Conservation (phyloP, 768 basidiomycete genomes). For the Lyophyllum shimeji region DNA sequence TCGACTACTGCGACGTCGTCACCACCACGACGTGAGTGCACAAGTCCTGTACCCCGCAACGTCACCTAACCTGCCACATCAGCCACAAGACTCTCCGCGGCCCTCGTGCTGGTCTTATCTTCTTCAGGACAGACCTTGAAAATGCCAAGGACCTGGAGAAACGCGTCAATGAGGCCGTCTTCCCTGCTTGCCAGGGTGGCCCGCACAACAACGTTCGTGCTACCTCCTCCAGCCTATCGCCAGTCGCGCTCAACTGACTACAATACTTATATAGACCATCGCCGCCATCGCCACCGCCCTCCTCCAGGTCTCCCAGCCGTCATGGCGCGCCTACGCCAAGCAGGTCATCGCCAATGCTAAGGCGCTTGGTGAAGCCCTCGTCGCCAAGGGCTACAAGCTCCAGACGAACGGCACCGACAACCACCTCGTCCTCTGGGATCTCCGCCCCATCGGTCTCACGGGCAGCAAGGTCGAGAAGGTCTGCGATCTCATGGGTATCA, state of each 20-base stretch:
- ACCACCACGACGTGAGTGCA: conserved; percentile 87
- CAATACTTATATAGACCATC: conserved; percentile 61
- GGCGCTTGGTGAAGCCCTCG: conserved; percentile 71
- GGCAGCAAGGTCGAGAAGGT: conserved; percentile 99
- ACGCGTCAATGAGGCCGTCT: conserved; percentile 96
- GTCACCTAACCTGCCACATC: conserved; percentile 7
- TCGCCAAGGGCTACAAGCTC: conserved; percentile 86
- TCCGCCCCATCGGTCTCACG: conserved; percentile 93
- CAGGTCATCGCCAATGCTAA: conserved; percentile 91
- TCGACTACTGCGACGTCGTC: conserved; percentile 95
- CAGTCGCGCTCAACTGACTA: not conserved
- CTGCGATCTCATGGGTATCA: conserved; percentile 95
- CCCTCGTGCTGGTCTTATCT: conserved; percentile 95
- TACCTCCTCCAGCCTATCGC: not conserved
- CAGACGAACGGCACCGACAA: conserved; percentile 97
- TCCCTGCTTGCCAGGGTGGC: conserved; percentile 99
- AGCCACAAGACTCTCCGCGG: conserved; percentile 99
- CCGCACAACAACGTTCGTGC: conserved; percentile 91
- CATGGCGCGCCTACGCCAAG: conserved; percentile 89
- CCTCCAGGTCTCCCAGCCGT: conserved; percentile 85
- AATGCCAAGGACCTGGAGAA: conserved; percentile 87
- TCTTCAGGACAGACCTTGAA: conserved; percentile 93
- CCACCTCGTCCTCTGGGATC: conserved; percentile 97
- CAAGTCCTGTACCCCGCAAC: not conserved
- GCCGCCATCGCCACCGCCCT: conserved; percentile 93